Evolutionary conservation across 257 asterid species (phyloP), one percentile per base, ranked within the genome.

Genomic region (Nicotiana noctiflora): DNA sequence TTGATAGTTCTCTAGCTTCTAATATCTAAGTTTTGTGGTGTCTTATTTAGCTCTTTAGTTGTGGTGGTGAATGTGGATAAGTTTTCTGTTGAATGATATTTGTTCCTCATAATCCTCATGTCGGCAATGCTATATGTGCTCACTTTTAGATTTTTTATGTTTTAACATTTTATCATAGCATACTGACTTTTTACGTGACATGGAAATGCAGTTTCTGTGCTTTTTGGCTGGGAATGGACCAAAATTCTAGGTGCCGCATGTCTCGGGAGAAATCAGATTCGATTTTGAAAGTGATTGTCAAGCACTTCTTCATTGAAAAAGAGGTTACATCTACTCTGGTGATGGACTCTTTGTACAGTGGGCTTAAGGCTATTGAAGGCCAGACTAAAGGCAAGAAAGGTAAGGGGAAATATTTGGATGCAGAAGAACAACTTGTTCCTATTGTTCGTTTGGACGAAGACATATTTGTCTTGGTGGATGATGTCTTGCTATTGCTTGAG

Each of bases 291-390:
- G 90, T 89, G 55, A 88, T 96, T 52, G 98, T 92, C 85, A 92
- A 94, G 81, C 90, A 90, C 80, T 96, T 96, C 84, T 96, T 96
- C 84, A 88, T 93, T 74, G 99, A 94, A 87, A 95, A 96, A 85
- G 99, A 96, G 88, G 98, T 94, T 84, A 89, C 98, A 19, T 94
- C 98, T 76, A 96, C 98, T 53, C 89, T 96, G 70, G 99, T 96
- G 81, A 94, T 96, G 99, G 99, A 94, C 89, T 92, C 98, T 12
- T 75, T 96, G 74, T 91, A 91, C 84, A 92, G 97, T 91, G 99
- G 99, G 52, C 87, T 94, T 77, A 92, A 92, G 92, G 97, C 98
- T 82, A 90, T 96, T 80, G 93, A 91, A 88, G 95, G 95, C 74
- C 97, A 89, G 83, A 80, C 84, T 56, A 92, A 88, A 88, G 91